Evolutionary conservation across 768 basidiomycete genomes (phyloP), one percentile per base, ranked within the genome.

Genomic region (Boletus fagicola): DNA sequence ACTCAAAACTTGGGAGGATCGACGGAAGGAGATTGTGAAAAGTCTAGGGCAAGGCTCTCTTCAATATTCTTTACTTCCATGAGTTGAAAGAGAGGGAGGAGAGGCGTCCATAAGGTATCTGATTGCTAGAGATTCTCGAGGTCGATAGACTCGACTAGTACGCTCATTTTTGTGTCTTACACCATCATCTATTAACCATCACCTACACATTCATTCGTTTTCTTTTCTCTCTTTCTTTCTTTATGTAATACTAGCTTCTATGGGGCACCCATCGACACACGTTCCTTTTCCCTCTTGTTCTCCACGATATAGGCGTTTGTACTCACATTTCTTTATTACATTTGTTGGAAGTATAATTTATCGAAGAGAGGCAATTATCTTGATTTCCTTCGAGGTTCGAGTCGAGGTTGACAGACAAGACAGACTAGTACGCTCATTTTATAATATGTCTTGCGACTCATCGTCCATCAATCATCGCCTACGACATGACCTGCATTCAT

Each of bases 11-110:
- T 30, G 30, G 30, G 30, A 30, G 30, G 7, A 9, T 30, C 7
- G 8, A 30, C 30, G 30, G 9, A 30, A 30, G 30, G 30, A 79
- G 12, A 75, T 89, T 24, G 77, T 80, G 42, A 75, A 75, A 58
- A 83, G 80, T 38, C 38, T 39, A 10, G 38, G 18, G 3, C 38
- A 39, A 18, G 18, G 36, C 16, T 6, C 9, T 30, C 30, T 9
- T n/a, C 38, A 39, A n/a, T n/a, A 39, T 39, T 39, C 18, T 39
- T n/a, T 39, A 39, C 38, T 39, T 16, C 18, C 38, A 39, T 39
- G 38, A 39, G n/a, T 39, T 39, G 9, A 39, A 39, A n/a, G 38
- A 39, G 38, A n/a, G 15, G 15, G 18, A 7, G 2, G 15, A 8
- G 18, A 8, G 2, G 38, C 7, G 31, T 33, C 18, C 2, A 18